These are phyloP conservation scores for Penicillium simplicissimum DNA, from an alignment of 495 filamentous ascomycete species.

Conservation along the genomic window DNA sequence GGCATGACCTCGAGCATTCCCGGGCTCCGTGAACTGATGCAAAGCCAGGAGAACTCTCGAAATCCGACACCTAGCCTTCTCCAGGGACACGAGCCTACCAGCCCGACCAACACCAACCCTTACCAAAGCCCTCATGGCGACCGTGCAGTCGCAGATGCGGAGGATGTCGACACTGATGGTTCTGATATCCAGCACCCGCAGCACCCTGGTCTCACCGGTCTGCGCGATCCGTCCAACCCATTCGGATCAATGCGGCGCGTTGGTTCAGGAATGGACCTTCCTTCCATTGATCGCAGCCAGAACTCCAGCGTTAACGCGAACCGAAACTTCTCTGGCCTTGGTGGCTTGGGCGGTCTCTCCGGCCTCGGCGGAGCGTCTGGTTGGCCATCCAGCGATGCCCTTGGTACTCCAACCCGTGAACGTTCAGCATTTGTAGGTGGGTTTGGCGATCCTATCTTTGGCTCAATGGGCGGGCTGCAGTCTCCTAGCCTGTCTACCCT, in stretches of 20 bases:
- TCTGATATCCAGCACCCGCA: constrained; percentile 57
- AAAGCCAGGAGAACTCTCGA: constrained; percentile 57
- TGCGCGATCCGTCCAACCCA: constrained; percentile 51
- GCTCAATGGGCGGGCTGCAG: constrained; percentile 67
- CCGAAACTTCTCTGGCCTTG: constrained; percentile 67
- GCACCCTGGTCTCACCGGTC: constrained; percentile 57
- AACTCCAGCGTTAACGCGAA: constrained; percentile 77
- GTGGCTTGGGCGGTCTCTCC: constrained; percentile 60
- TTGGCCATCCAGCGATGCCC: constrained; percentile 64
- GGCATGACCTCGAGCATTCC: constrained; percentile 78
- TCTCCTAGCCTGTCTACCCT: constrained; percentile 69
- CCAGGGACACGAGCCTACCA: constrained; percentile 67
- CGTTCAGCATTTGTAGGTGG: constrained; percentile 60
- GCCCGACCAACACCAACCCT: constrained; percentile 96
- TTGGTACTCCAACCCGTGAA: constrained; percentile 76
- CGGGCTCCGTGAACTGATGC: constrained; percentile 63
- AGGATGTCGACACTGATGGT: constrained; percentile 60
- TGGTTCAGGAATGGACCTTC: constrained; percentile 61
- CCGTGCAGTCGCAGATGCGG: constrained; percentile 55
- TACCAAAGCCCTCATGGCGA: constrained; percentile 93
- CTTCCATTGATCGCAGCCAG: constrained; percentile 77
- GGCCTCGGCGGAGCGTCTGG: constrained; percentile 59
- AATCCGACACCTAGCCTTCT: constrained; percentile 58
- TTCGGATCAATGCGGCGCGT: constrained; percentile 51
- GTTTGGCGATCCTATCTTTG: constrained; percentile 76